Evolutionary conservation across 202 grass and related monocot species (phyloP), one percentile per base, ranked within the genome.

Genomic region (Carex arenaria): DNA sequence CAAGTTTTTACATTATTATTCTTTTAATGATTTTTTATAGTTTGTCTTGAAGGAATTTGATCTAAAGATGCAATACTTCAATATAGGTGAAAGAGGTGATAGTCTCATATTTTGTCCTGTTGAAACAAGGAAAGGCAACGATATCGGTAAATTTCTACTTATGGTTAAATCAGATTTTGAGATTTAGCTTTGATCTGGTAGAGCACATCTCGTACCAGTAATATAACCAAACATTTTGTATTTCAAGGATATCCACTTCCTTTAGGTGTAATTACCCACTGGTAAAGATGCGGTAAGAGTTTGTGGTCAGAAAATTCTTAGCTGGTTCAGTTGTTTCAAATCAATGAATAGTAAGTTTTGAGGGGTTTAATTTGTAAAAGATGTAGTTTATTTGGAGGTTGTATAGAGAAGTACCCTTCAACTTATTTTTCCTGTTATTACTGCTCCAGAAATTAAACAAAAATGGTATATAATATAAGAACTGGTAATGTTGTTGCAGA

Each of bases 1-100:
- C 92, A 89, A 12, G 84, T 52, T 77, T 82, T 57, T n/a, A 83
- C 17, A 76, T 78, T 40, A n/a, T 78, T 60, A 7, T 72, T 57
- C n/a, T 32, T 12, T 10, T 77, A 9, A 67, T 34, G 1, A 67
- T 18, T 32, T 15, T 23, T 17, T 32, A 51, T 73, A 28, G 22
- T 28, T 72, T 79, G n/a, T 82, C 51, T 53, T 61, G 34, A 3
- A 78, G 13, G 18, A 54, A 34, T 64, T 72, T 31, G 49, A 43
- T 61, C 4, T 90, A 61, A 82, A 63, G 67, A 85, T 18, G 22
- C 15, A 61, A 56, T 1, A 6, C 59, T 49, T 77, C 79, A 63
- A 18, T 88, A 53, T 86, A 94, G 92, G 90, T 97, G 45, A 97
- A 97, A 91, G 94, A 97, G 75, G 94, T 97, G 61, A 94, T 97